A percentile compares a stretch with the other conserved stretches of the same genome.
phyloP scores from a whole-genome alignment of 352 stramenopile species.

The Pythium rhizo-oryzae region DNA sequence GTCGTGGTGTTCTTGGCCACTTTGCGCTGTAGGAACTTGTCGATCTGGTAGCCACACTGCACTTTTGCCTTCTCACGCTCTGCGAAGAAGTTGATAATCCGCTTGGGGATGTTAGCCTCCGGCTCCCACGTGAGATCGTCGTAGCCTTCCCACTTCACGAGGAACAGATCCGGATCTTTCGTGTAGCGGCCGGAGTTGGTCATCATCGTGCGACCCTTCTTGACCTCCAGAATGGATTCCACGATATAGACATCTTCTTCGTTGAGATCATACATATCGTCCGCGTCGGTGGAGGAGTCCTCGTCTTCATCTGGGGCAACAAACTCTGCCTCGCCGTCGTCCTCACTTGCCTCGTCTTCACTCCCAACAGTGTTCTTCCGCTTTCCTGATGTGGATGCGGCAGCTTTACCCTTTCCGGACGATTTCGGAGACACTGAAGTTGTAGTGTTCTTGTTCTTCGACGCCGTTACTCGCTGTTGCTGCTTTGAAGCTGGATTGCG shows the following conservation, averaged over 20 bases:
- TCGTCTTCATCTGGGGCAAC: conserved; percentile 16
- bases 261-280: conserved; percentile 71
- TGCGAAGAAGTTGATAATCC: conserved; percentile 61
- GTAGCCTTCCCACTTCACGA: conserved; percentile 83
- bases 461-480: not conserved
- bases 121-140: conserved; percentile 83
- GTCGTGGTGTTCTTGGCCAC: conserved; percentile 68
- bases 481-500: not conserved
- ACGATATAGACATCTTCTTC: conserved; percentile 79
- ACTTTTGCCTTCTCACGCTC: conserved; percentile 54
- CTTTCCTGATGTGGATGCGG: conserved; percentile 1
- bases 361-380: conserved; percentile 20
- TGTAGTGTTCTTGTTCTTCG: conserved; percentile 1
- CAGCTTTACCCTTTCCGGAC: conserved; percentile 2
- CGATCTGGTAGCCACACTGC: conserved; percentile 56
- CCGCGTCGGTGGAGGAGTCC: conserved; percentile 66
- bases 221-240: conserved; percentile 72
- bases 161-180: conserved; percentile 70
- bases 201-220: conserved; percentile 50
- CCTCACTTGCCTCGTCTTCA: conserved; percentile 18
- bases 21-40: conserved; percentile 49
- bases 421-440: not conserved
- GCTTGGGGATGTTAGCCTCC: conserved; percentile 64
- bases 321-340: conserved; percentile 18
- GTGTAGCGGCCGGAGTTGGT: conserved; percentile 31